Base-by-base conservation (phyloP, 345 rosid genomes). In the Bretschneidera sinensis region DNA sequence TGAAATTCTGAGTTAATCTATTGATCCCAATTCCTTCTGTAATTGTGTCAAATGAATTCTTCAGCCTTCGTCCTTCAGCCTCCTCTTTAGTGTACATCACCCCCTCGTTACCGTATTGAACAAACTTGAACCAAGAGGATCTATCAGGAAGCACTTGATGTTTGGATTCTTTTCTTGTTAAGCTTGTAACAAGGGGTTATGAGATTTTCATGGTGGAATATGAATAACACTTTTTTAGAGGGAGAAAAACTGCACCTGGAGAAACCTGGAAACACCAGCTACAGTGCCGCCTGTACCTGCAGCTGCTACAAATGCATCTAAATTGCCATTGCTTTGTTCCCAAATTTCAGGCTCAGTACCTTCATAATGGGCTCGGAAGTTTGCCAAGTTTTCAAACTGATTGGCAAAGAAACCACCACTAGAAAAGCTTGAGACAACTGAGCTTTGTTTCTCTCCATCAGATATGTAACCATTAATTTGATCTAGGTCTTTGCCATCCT, bases 281-380 rank as follows among this genome's bases (percentile, higher is more conserved):
- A 94, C 76, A 59, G 98, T 92, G 57, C 96, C 96, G n/a, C 96
- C 96, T 2, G 96, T 92, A 62, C 98, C 98, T 14, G 98, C 96
- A 56, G 97, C 99, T 35, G 92, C 91, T 48, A 94, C 84, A 81
- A 86, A 94, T 53, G 95, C 95, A 51, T 91, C 91, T 28, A 94
- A 52, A 49, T 47, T 61, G 43, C 91, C 96, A 61, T 63, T 56
- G 21, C 86, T 82, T 79, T 94, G 99, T 59, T 83, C 81, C 98
- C 98, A 92, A 51, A 89, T 87, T 76, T 92, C 98, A 59, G 92
- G 97, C 24, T 96, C 98, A 18, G 97, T 84, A 24, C 92, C 96
- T 54, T 87, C 87, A 72, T 81, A 87, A 51, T 94, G 99, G 54
- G 97, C 95, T 70, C 89, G 78, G 68, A 77, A 94, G 71, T 94